Conservation (phyloP, 1,139 yeast species). For the Lodderomyces pseudojiufengensis region DNA sequence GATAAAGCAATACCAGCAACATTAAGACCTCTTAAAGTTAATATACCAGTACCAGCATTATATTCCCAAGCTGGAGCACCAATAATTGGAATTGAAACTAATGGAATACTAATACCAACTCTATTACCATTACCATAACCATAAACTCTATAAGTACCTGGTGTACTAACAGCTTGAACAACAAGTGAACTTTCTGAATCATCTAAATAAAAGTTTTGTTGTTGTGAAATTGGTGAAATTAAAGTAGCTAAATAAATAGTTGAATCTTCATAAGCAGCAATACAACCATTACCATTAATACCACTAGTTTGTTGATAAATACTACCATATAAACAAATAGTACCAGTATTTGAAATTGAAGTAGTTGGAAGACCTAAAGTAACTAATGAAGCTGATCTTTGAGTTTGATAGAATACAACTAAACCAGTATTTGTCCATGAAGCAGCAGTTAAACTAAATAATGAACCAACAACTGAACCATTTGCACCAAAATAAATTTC, state of each 20-base stretch:
- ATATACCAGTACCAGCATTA: slow-evolving; percentile 19
- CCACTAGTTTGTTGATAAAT: slow-evolving; percentile 23
- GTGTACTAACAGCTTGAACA: slow-evolving; percentile 17
- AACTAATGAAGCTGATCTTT: slow-evolving; percentile 18
- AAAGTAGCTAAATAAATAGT: slow-evolving; percentile 20
- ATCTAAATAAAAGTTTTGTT: slow-evolving; percentile 24
- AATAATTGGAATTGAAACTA: slow-evolving; percentile 13
- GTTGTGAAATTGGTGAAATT: slow-evolving; percentile 14
- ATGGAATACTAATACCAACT: slow-evolving; percentile 21
- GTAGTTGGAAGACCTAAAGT: slow-evolving; percentile 19
- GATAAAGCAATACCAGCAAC: slow-evolving; percentile 5
- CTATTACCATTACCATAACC: slow-evolving; percentile 27
- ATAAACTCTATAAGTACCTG: slow-evolving; percentile 22
- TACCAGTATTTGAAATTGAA: slow-evolving; percentile 26
- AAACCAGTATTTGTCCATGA: slow-evolving; percentile 28
- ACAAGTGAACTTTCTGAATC: slow-evolving; percentile 18
- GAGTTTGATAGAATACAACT: slow-evolving; percentile 21
- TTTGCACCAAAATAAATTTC: slow-evolving; percentile 25
- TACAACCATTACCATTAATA: slow-evolving; percentile 28
- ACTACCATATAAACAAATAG: slow-evolving; percentile 26
- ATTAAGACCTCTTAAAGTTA: slow-evolving; percentile 14
- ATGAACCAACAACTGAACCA: slow-evolving; percentile 18
- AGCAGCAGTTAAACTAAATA: slow-evolving; percentile 19
- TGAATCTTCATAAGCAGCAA: slow-evolving; percentile 21
- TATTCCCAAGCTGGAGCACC: slow-evolving; percentile 15